A percentile compares a stretch with the other conserved stretches of the same genome.
Conservation (phyloP, 805 yeast genomes). For the Trichomonascus vanleenenianus region DNA sequence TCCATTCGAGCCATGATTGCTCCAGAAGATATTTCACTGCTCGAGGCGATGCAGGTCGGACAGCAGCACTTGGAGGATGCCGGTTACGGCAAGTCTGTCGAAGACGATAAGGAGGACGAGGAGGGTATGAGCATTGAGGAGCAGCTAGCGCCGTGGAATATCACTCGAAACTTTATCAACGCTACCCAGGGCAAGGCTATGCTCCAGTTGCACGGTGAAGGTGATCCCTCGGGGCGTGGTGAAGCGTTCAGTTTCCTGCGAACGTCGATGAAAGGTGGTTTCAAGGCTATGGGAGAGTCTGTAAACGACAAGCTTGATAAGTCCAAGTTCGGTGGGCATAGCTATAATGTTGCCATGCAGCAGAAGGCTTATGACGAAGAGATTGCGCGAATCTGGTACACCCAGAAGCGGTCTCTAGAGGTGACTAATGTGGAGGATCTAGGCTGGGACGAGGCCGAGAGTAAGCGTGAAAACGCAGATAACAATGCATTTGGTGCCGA, state of each 20-base stretch:
- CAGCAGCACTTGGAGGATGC: conserved; percentile 80
- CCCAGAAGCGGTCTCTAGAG: conserved; percentile 58
- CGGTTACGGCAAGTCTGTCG: conserved; percentile 42
- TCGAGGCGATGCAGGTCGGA: conserved; percentile 93
- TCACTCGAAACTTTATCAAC: conserved; percentile 81
- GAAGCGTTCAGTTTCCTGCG: conserved; percentile 81
- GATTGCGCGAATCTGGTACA: conserved; percentile 80
- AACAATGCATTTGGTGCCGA: conserved; percentile 1
- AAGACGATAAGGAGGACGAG: conserved; percentile 35
- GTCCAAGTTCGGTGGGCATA: conserved; percentile 50
- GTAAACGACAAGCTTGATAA: conserved; percentile 34
- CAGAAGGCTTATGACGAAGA: conserved; percentile 91
- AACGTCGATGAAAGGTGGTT: conserved; percentile 94
- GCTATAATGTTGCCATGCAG: conserved; percentile 74
- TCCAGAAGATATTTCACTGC: conserved; percentile 82
- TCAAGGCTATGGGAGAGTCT: conserved; percentile 39
- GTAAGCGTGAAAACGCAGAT: conserved; percentile 14
- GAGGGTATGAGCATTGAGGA: conserved; percentile 58
- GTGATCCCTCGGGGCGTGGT: conserved; percentile 90
- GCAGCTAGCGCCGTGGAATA: conserved; percentile 89
- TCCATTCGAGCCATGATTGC: conserved; percentile 73
- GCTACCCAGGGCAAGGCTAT: conserved; percentile 96
- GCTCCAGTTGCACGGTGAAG: conserved; percentile 90
- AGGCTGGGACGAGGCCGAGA: conserved; percentile 27
- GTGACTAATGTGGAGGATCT: conserved; percentile 33